Conservation (phyloP, 2,329 filamentous ascomycete genomes). For the Colletotrichum theobromicola region DNA sequence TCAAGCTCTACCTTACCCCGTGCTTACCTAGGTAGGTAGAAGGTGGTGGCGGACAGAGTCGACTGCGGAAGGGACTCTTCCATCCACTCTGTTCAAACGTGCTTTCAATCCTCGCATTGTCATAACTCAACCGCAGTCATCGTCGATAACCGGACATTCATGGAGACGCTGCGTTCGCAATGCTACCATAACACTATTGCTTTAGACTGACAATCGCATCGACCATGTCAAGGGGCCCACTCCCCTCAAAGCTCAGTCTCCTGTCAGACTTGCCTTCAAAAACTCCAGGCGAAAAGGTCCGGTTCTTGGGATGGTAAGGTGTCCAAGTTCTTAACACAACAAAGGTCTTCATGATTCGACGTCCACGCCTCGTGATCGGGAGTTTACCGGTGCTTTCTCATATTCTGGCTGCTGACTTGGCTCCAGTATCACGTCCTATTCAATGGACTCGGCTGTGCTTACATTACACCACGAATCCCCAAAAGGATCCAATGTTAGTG, state of each 20-base stretch:
- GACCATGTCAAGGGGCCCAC: conserved; percentile 62
- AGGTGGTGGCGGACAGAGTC: neutral
- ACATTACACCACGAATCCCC: conserved; percentile 73
- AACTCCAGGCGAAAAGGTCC: conserved; percentile 75
- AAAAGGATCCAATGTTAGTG: conserved; percentile 46
- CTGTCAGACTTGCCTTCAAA: conserved; percentile 63
- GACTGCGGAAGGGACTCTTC: neutral
- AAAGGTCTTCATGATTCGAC: neutral
- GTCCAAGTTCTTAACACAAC: neutral
- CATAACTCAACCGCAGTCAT: neutral
- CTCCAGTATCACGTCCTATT: conserved; percentile 56
- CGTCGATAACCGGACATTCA: neutral
- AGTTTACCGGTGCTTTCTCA: neutral
- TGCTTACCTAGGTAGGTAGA: neutral
- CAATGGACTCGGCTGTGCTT: conserved; percentile 62
- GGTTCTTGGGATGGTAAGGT: conserved; percentile 86
- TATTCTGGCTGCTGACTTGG: conserved; percentile 25
- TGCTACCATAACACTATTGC: neutral
- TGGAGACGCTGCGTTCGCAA: neutral
- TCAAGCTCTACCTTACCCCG: too few relatives aligned
- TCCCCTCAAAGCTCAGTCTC: conserved; percentile 69
- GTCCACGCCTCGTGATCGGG: neutral
- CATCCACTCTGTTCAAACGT: neutral
- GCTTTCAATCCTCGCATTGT: neutral
- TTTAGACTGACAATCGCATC: neutral